Evolutionary conservation across 768 basidiomycete genomes (phyloP), one percentile per base, ranked within the genome.

Genomic region (Leccinum barrowsii): DNA sequence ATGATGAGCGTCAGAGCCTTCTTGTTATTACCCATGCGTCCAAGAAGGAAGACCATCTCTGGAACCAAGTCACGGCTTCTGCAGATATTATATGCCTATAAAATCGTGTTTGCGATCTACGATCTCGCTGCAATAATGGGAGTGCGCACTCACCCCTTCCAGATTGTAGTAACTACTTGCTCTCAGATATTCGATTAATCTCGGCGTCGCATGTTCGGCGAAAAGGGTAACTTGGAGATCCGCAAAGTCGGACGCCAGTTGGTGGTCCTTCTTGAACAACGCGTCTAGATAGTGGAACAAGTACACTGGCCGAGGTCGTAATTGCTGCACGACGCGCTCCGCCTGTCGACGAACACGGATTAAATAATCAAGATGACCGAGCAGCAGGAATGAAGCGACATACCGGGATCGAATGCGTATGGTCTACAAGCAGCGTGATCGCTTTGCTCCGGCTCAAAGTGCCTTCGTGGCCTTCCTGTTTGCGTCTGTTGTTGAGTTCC

Each of bases 1-100:
- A 99, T 98, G 63, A 99, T 98, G 19, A 99, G 82, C 59, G 85
- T 90, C 60, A 99, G 73, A 2, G 96, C 97, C 65, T 92, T 82
- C 78, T 94, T 96, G 73, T 97, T 97, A 73, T 98, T 92, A 8
- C 97, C 97, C 95, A 98, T 98, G 28, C 92, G 84, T 0, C 96
- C 97, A 1, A 98, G 84, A 1, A 98, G 80, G 76, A 96, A 99
- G 17, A 99, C 96, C 93, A 97, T 96, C 75, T 98, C 97, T 0
- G 85, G 85, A 0, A 99, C 94, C 28, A 94, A 79, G 68, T 95
- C 94, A 21, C 86, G 84, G 53, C 86, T 84, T 66, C 86, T 85
- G 71, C 94, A 98, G 22, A 93, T 85, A 50, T 81, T 78, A 70
- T 94, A 98, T 15, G 95, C 95, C 90, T 94, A 59, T 6, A 57